Evolutionary conservation across 495 filamentous ascomycete genomes (phyloP), one percentile per base, ranked within the genome.

Genomic region (Penicillium waksmanii): DNA sequence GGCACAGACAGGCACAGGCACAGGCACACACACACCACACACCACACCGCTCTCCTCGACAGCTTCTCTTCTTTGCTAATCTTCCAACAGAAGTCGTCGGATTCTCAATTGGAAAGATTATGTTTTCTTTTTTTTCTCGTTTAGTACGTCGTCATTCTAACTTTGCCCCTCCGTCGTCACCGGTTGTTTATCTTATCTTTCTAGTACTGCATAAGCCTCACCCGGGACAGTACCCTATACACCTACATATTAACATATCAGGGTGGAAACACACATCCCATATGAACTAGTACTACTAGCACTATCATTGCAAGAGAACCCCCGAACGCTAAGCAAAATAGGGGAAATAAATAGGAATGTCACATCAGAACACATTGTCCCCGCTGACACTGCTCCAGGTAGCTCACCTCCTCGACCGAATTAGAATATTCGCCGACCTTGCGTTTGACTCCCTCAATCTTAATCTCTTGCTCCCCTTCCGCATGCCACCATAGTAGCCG

Each of bases 401-500:
- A 89, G 5, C 82, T 82, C 58, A 89, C 78, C 49, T 88, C 88
- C 43, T 89, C 85, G 9, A 66, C 73, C 9, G 68, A 67, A 23
- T 62, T 63, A 2, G 55, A 48, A 52, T 64, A 34, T 17, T 78
- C 80, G 17, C 79, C 80, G 17, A 79, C 76, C 66, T 84, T 85
- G 55, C 82, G 81, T 69, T 88, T 85, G 13, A 93, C 76, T 0
- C 95, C 95, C 54, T 84, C 87, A 18, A 97, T 80, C 61, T 82
- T 91, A 62, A 98, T 81, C 23, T 79, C 83, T 74, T 98, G 94
- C 58, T 92, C 82, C 0, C 94, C 96, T 47, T 86, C 86, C 5
- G 83, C 86, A 74, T 98, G 92, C 91, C 91, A 96, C 95, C 95
- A 98, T 62, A 81, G 82, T 25, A 98, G 76, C 48, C 84, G 80